phyloP scores from a whole-genome alignment of 179 eudicot species.

The Corrigiola litoralis region DNA sequence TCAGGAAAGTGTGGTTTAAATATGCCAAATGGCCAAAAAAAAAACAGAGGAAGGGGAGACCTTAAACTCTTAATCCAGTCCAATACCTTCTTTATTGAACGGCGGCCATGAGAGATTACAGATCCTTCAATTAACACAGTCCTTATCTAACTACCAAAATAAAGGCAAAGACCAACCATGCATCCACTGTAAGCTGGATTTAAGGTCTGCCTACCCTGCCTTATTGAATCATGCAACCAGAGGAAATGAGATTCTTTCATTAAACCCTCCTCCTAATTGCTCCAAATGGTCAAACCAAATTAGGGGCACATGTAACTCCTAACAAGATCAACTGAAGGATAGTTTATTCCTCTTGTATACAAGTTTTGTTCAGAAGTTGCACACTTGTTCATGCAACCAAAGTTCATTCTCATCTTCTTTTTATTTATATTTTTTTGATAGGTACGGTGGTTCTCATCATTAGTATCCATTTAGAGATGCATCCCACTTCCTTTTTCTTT shows the following conservation, averaged over 20 bases:
- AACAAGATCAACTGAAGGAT: no score
- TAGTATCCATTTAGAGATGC: no score
- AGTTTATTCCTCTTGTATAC: not conserved
- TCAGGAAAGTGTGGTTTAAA: not conserved
- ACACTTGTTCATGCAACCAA: not conserved
- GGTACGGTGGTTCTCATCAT: not conserved
- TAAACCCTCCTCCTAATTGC: not conserved
- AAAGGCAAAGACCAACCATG: not conserved
- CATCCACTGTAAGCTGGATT: not conserved
- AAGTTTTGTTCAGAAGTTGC: not conserved
- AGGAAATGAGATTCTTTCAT: not conserved
- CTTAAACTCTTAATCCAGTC: not conserved
- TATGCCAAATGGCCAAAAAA: not conserved
- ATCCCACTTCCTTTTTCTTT: no score
- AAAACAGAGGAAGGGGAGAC: not conserved
- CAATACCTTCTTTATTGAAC: not conserved
- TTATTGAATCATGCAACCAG: not conserved
- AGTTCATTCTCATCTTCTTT: no score
- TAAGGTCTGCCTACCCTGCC: not conserved
- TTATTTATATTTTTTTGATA: not conserved
- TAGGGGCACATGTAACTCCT: not conserved
- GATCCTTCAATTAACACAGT: not conserved
- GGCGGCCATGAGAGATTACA: no score
- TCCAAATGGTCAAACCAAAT: not conserved
- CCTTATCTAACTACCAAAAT: not conserved